These are phyloP conservation scores for Malus asiatica DNA, from an alignment of 306 rosid genomes.

Conservation along the genomic window DNA sequence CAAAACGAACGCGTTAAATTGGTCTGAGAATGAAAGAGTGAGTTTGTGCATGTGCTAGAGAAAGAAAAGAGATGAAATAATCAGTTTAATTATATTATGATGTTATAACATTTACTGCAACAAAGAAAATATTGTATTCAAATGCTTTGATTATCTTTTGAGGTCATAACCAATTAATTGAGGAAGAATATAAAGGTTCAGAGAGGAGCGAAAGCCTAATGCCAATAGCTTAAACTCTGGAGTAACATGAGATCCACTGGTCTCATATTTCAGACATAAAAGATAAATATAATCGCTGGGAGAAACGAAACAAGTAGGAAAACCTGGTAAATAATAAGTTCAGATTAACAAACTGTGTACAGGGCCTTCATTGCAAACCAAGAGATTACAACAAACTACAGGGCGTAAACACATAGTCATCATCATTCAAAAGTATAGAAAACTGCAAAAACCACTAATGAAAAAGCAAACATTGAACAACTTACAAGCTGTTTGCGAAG, in stretches of 20 bases:
- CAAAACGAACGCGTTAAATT: conserved; percentile 6
- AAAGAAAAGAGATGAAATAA: neutral
- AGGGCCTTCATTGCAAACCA: neutral
- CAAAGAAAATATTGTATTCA: neutral
- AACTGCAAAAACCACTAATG: neutral
- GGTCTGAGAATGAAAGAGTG: neutral
- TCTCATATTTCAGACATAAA: neutral
- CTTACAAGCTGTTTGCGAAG: conserved; percentile 86
- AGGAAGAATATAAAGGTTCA: neutral
- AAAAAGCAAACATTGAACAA: conserved; percentile 10
- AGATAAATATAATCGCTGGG: neutral
- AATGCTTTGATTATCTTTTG: neutral
- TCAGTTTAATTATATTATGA: neutral
- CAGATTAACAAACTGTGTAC: neutral
- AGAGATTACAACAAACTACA: neutral
- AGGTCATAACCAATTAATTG: neutral
- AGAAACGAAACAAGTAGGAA: neutral
- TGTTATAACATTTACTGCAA: neutral
- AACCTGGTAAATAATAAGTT: neutral
- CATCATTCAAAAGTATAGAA: neutral
- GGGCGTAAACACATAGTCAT: neutral
- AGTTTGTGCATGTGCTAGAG: neutral
- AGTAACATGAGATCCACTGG: neutral
- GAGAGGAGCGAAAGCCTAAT: neutral
- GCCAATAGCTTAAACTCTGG: neutral